Conservation (phyloP, 306 rosid species). For the Luffa aegyptiaca region DNA sequence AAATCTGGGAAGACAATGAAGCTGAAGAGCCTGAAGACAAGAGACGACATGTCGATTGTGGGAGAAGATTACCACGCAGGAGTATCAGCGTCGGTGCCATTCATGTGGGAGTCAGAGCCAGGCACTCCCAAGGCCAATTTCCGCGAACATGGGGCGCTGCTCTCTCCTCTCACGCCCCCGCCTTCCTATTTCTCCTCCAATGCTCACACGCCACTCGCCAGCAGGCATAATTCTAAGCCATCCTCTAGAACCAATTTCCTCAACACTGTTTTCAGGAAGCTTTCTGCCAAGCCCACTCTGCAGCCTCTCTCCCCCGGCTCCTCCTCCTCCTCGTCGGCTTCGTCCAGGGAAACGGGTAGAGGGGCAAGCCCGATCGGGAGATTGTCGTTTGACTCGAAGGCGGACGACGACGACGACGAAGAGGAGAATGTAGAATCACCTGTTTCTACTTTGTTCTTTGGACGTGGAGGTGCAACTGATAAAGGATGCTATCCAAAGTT, state of each 20-base stretch:
- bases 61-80: constrained; percentile 19
- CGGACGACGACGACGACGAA: constrained; percentile 8
- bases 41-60: background rate
- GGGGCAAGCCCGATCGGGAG: background rate
- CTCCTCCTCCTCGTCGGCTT: constrained; percentile 22
- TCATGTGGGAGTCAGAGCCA: constrained; percentile 18
- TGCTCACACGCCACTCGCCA: too few relatives aligned
- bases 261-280: constrained; percentile 32
- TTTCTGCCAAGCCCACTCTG: background rate
- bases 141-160: background rate
- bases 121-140: constrained; percentile 16
- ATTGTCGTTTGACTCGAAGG: constrained; percentile 9
- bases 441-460: constrained; percentile 15
- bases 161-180: constrained; percentile 14
- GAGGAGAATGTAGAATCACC: constrained; percentile 16
- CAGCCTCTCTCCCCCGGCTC: background rate
- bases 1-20: background rate
- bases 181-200: too few relatives aligned
- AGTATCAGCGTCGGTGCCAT: constrained; percentile 26
- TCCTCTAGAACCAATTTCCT: constrained; percentile 17
- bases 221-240: background rate
- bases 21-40: background rate
- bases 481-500: constrained; percentile 32
- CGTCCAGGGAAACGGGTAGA: background rate
- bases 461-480: constrained; percentile 2